A percentile compares a stretch with the other conserved stretches of the same genome.
phyloP scores from a whole-genome alignment of 768 basidiomycete genomes.

The Gautieria morchelliformis region DNA sequence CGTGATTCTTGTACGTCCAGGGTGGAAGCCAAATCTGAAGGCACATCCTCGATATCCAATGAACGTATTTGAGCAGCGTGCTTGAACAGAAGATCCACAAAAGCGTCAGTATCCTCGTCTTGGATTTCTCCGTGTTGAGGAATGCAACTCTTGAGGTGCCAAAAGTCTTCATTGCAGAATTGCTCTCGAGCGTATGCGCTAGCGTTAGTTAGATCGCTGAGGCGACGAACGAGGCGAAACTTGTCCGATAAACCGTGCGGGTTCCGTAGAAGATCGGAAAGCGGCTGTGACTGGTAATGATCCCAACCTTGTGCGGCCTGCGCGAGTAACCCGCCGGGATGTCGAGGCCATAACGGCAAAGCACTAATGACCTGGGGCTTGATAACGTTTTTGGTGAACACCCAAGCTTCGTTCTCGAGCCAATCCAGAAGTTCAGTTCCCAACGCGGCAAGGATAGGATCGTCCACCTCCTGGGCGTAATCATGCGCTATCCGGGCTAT shows the following conservation, averaged over 20 bases:
- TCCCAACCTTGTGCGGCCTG: conserved; percentile 37
- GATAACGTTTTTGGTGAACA: conserved; percentile 31
- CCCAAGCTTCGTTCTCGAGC: conserved; percentile 47
- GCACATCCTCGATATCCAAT: conserved; percentile 34
- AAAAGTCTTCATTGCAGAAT: conserved; percentile 61
- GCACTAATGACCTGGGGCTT: conserved; percentile 41
- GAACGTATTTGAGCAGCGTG: conserved; percentile 54
- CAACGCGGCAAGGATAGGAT: conserved; percentile 22
- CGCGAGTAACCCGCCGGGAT: conserved; percentile 39
- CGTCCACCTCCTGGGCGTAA: conserved; percentile 28
- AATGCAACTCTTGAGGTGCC: conserved; percentile 75
- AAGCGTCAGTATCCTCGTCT: conserved; percentile 62
- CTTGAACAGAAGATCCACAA: conserved; percentile 51
- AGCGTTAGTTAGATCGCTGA: conserved; percentile 39
- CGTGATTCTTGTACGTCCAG: not conserved
- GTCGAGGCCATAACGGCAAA: conserved; percentile 68
- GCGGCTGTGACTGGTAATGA: conserved; percentile 28
- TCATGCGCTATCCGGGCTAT: conserved; percentile 53
- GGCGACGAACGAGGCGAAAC: conserved; percentile 61
- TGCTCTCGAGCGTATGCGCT: conserved; percentile 30
- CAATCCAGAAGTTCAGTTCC: conserved; percentile 47
- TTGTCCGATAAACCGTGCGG: conserved; percentile 59
- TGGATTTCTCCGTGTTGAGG: conserved; percentile 45
- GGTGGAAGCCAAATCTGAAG: not conserved
- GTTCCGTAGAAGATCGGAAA: conserved; percentile 51